Evolutionary conservation across 768 basidiomycete species (phyloP), one percentile per base, ranked within the genome.

Genomic region (Termitomyces sp.): DNA sequence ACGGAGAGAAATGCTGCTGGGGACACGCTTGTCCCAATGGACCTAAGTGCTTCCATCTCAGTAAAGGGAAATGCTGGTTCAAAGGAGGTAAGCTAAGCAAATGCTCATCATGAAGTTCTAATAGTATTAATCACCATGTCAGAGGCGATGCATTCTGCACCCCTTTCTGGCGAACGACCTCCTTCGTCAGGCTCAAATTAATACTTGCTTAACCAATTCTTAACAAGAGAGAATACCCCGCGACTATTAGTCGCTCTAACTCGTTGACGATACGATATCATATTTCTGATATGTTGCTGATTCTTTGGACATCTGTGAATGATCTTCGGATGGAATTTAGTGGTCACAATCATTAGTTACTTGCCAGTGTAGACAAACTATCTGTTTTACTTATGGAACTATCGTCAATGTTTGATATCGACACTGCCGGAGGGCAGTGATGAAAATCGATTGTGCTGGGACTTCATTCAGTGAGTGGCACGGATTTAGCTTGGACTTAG

Each of bases 11-110:
- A 58, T 93, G 90, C 66, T 91, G 89, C 70, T 92, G 90, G 89
- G 91, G 91, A 8, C 91, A 93, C 68, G 75, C 83, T 24, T 93
- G 91, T 65, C 91, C 91, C 14, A 87, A 87, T 62, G 91, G 91
- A n/a, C 79, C 80, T 18, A 83, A 82, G 65, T 88, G 87, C 65
- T 82, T 81, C 66, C 87, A 88, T 69, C 73, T 87, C 32, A 83
- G 82, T 72, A 89, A 87, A 67, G 89, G 90, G 43, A 91, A 88
- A 72, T 93, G 91, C 68, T 91, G 91, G 89, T 93, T 93, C 72
- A 91, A 92, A 80, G 89, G 87, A 65, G 80, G 82, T 81, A 60
- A 48, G 78, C 63, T 33, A 9, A 7, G 37, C 45, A 27, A 44
- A 42, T 20, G 9, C 13, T 32, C 9, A 27, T 24, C 18, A 30